These are phyloP conservation scores for Rasamsonia emersonii DNA, from an alignment of 2,329 filamentous ascomycete species.

Conservation along the genomic window DNA sequence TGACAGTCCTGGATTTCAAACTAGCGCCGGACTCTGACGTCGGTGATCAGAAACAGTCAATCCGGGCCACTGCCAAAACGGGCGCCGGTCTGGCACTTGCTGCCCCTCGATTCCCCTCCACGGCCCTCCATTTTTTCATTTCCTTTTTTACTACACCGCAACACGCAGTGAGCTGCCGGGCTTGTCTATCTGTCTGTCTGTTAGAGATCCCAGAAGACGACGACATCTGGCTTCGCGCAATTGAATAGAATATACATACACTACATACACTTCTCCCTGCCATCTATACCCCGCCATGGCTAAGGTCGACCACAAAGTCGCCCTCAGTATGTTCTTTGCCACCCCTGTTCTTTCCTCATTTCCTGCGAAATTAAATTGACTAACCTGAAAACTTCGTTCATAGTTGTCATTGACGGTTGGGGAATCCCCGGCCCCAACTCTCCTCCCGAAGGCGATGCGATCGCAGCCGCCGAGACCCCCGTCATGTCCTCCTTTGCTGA, in stretches of 20 bases:
- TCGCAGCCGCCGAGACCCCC: constrained; percentile 84
- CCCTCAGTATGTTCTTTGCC: constrained; percentile 50
- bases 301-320: constrained; percentile 60
- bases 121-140: constrained; percentile 5
- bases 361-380: constrained; percentile 20
- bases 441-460: constrained; percentile 85
- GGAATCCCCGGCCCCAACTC: constrained; percentile 74
- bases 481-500: constrained; percentile 80
- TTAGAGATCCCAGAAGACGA: too few relatives aligned
- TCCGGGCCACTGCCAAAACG: constrained; percentile 26
- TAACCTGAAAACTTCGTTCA: constrained; percentile 31
- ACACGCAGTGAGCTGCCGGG: too few relatives aligned
- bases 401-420: constrained; percentile 99
- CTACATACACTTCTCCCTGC: constrained; percentile 3
- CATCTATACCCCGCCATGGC: constrained; percentile 44
- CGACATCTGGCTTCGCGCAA: too few relatives aligned
- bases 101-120: constrained; percentile 8
- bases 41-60: constrained; percentile 13
- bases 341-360: constrained; percentile 13
- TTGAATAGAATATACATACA: constrained; percentile 1
- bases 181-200: too few relatives aligned
- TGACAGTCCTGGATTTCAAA: constrained; percentile 5
- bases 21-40: constrained; percentile 22
- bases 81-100: constrained; percentile 8
- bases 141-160: constrained; percentile 4